Evolutionary conservation across 2,329 filamentous ascomycete species (phyloP).

Genomic region (Plenodomus tracheiphilus): DNA sequence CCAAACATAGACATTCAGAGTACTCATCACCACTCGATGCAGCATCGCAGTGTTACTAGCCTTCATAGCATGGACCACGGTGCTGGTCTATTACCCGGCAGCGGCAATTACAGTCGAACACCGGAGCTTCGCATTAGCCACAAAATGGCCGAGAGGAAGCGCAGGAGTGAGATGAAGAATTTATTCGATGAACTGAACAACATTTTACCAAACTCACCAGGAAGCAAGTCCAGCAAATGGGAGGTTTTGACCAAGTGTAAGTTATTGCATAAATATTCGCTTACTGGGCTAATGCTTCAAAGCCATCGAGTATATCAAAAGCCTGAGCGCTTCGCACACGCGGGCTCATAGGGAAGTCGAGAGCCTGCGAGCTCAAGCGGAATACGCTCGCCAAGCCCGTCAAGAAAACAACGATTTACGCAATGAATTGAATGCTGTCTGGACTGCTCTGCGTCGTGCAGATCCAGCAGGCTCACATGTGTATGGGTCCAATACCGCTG

Average conservation of each 20-base stretch:
- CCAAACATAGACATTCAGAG: conserved; percentile 45
- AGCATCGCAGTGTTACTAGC: conserved; percentile 72
- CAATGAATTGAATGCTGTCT: conserved; percentile 51
- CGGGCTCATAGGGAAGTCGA: conserved; percentile 44
- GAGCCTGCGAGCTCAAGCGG: conserved; percentile 49
- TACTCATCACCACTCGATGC: conserved; percentile 73
- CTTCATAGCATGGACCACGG: conserved; percentile 64
- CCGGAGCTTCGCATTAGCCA: conserved; percentile 82
- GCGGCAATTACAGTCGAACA: conserved; percentile 79
- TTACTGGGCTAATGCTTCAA: conserved; percentile 10
- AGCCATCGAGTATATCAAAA: conserved; percentile 57
- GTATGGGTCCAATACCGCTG: conserved; percentile 51
- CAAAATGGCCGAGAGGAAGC: conserved; percentile 82
- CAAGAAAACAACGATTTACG: conserved; percentile 54
- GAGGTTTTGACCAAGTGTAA: conserved; percentile 83
- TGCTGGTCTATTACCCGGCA: conserved; percentile 53
- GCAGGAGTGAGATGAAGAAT: conserved; percentile 86
- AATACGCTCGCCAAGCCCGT: conserved; percentile 48
- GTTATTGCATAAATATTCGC: conserved; percentile 23
- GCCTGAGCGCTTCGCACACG: conserved; percentile 44
- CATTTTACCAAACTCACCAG: conserved; percentile 77
- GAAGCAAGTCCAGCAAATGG: conserved; percentile 87
- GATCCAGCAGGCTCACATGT: conserved; percentile 53
- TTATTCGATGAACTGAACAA: conserved; percentile 80
- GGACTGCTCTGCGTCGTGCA: conserved; percentile 50